Base-by-base conservation (phyloP, 1,284 basidiomycete genomes). In the Trametes pubescens region DNA sequence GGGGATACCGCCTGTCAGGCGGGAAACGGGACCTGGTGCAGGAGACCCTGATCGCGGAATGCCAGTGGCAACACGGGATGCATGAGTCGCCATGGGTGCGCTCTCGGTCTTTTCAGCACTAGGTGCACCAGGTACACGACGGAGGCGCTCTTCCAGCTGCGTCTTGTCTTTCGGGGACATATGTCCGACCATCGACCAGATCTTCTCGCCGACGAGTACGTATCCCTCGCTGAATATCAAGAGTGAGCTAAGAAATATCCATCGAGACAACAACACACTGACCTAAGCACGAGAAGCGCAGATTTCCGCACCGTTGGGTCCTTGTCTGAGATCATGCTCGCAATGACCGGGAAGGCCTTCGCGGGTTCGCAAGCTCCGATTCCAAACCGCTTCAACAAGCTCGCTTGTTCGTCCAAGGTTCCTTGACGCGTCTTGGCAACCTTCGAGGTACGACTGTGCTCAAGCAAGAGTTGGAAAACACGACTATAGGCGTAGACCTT, bases 351-450 rank as follows among this genome's bases (percentile, higher is more conserved):
- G 73, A 97, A 90, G 2, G 94, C 89, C 73, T 94, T 95, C 35
- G 79, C 73, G 2, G 93, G 91, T 58, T 89, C 91, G 70, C 92
- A 94, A 35, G 93, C 91, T 59, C 86, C 86, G 73, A 94, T 86
- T 13, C 96, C 96, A 43, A 92, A 94, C 60, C 90, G 90, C 73
- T 92, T 92, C 66, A 97, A 79, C 43, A 98, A 80, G 55, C 82
- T 82, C 6, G 85, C 91, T 59, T 97, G 80, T 74, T 97, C 95
- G 67, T 94, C 93, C 53, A 96, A 79, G 37, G 91, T 84, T 26
- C 95, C 94, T 75, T 95, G 91, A 21, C 96, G 87, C 8, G 94
- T 92, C 75, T 96, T 95, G 0, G 95, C 91, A 16, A 96, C 94
- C 77, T 97, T 97, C 6, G 92, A 91, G 73, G 89, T 90, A 46